phyloP scores from a whole-genome alignment of 1,284 basidiomycete genomes.

The Ustilago cynodontis region DNA sequence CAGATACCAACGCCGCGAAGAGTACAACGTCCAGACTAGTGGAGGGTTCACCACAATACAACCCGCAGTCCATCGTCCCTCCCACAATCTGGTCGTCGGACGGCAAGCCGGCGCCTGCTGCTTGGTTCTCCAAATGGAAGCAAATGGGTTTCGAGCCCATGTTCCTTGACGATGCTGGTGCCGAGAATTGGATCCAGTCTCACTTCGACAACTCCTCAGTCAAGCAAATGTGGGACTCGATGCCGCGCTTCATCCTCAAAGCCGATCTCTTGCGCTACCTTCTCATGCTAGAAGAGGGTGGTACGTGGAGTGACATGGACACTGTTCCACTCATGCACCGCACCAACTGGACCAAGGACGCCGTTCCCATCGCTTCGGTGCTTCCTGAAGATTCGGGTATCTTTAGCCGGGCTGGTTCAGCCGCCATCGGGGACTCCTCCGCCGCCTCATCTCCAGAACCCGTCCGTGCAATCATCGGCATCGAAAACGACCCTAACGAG shows the following conservation, averaged over 20 bases:
- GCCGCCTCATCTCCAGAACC: constrained; percentile 16
- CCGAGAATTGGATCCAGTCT: constrained; percentile 40
- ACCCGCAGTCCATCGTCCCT: constrained; percentile 30
- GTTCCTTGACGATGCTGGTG: constrained; percentile 51
- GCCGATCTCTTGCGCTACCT: constrained; percentile 54
- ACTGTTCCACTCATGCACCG: constrained; percentile 50
- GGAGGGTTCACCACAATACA: background rate
- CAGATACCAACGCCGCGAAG: constrained; percentile 8
- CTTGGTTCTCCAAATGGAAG: constrained; percentile 43
- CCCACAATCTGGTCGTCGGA: constrained; percentile 51
- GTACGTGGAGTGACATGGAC: constrained; percentile 59
- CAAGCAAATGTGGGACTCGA: constrained; percentile 45
- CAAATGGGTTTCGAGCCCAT: constrained; percentile 52
- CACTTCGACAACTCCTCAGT: constrained; percentile 38
- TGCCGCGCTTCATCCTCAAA: constrained; percentile 55
- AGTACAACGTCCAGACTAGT: background rate
- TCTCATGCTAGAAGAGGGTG: constrained; percentile 50
- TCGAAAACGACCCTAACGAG: constrained; percentile 50
- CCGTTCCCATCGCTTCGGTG: constrained; percentile 30
- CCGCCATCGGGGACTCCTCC: background rate
- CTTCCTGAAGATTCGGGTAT: constrained; percentile 24
- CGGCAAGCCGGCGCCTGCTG: constrained; percentile 37
- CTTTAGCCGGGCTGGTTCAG: constrained; percentile 21
- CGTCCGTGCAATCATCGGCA: constrained; percentile 46
- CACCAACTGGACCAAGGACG: constrained; percentile 44